Evolutionary conservation across 2,329 filamentous ascomycete genomes (phyloP).

Genomic region (Botrytis porri): DNA sequence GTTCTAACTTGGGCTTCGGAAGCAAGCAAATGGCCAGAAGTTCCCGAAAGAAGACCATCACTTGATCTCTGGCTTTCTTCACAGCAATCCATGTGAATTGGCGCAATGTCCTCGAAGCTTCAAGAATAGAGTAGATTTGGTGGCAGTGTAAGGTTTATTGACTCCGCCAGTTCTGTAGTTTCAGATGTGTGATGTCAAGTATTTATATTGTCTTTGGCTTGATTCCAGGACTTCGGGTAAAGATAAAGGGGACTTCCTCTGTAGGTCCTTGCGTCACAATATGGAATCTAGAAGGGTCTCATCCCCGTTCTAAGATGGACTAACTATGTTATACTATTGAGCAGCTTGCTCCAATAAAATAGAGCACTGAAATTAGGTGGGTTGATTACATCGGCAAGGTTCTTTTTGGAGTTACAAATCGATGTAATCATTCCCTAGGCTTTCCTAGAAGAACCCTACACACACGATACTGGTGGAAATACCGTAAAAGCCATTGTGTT

Average conservation of each 20-base stretch:
- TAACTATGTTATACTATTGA: slow-evolving; percentile 11
- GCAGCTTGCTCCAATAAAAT: slow-evolving; percentile 19
- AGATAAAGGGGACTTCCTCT: slow-evolving; percentile 24
- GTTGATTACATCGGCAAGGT: slow-evolving; percentile 20
- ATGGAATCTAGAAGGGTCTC: slow-evolving; percentile 22
- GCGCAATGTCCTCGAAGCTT: neutral
- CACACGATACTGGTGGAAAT: too few species aligned
- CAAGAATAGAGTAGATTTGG: neutral
- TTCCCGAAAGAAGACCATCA: neutral
- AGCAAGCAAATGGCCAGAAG: neutral
- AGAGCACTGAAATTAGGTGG: slow-evolving; percentile 19
- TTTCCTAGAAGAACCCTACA: neutral
- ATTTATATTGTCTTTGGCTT: slow-evolving; percentile 40
- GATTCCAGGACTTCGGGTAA: slow-evolving; percentile 39
- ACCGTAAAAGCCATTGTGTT: neutral
- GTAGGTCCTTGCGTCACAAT: slow-evolving; percentile 35
- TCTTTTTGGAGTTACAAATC: slow-evolving; percentile 24
- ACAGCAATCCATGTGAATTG: neutral
- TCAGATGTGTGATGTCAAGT: slow-evolving; percentile 41
- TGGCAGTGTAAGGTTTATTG: slow-evolving; percentile 33
- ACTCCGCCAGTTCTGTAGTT: slow-evolving; percentile 58
- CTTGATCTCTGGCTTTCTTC: too few species aligned
- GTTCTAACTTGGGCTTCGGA: neutral
- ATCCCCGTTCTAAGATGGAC: slow-evolving; percentile 1
- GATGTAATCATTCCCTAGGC: slow-evolving; percentile 24